Evolutionary conservation across 1,284 basidiomycete genomes (phyloP), one percentile per base, ranked within the genome.

Genomic region (Apiotrichum gracile): DNA sequence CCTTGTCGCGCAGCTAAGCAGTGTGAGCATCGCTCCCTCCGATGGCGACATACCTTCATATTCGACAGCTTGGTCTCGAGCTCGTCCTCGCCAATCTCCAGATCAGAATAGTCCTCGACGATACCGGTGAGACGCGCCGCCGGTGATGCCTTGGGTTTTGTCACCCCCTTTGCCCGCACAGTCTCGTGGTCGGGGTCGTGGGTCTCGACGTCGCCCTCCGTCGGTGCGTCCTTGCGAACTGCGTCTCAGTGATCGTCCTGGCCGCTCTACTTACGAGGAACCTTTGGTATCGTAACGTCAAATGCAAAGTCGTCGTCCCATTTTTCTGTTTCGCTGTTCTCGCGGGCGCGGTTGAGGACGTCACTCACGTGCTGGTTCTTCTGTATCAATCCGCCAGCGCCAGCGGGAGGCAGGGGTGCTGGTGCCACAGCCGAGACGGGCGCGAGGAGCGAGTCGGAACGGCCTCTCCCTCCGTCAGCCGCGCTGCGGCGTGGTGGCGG

Each of bases 281-380:
- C 43, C 42, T 65, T 68, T 4, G 72, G 60, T 12, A 70, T 47
- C 1, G 65, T 66, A 26, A 93, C 91, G 3, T 87, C 91, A 57
- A 90, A 90, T 65, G 92, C 91, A 66, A 97, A 98, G 70, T 98
- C 94, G 68, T 98, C 94, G 92, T 94, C 97, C 41, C 61, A 65
- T 45, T 66, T 66, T n/a, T 57, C 68, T 13, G 49, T 55, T 33
- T 56, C 55, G 33, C 57, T 59, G 29, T 46, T 56, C 51, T 73
- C 69, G 25, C 61, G 65, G 2, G 68, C 64, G 33, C 69, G 52
- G 21, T 48, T 63, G 24, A 73, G 55, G 14, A 65, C 69, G 42
- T 94, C 90, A 12, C 84, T 90, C 66, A 90, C 85, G 60, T 87
- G 87, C 70, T 88, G 70, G 41, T 64, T 76, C 63, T 69, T 76